Conservation (phyloP, 1,284 basidiomycete species). For the Cutaneotrichosporon spelunceum region DNA sequence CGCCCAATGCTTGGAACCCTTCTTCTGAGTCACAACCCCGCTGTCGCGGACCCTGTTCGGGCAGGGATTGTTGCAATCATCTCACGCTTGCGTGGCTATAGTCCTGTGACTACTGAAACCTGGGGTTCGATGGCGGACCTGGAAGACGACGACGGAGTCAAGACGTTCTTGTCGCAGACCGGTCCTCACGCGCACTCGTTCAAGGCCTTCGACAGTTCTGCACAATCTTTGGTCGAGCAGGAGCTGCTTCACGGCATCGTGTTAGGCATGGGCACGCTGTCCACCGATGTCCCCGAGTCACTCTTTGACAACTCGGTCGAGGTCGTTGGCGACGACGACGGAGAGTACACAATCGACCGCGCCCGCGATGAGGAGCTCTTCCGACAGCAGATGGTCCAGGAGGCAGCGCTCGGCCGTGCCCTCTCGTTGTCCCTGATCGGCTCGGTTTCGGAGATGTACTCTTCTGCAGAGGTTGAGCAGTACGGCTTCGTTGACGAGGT, state of each 20-base stretch:
- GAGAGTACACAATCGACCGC: conserved; percentile 15
- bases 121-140: conserved; percentile 32
- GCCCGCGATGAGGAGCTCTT: conserved; percentile 33
- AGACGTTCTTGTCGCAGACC: conserved; percentile 44
- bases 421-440: conserved; percentile 92
- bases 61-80: conserved; percentile 75
- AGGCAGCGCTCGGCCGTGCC: conserved; percentile 80
- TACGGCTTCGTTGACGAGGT: conserved; percentile 76
- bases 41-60: conserved; percentile 70
- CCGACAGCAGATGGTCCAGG: conserved; percentile 53
- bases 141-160: conserved; percentile 29
- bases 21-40: conserved; percentile 72
- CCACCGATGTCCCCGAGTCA: conserved; percentile 53
- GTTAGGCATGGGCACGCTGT: conserved; percentile 78
- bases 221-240: conserved; percentile 66
- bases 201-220: conserved; percentile 57
- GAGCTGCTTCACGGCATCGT: conserved; percentile 81
- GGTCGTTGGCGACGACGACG: conserved; percentile 17
- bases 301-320: conserved; percentile 32
- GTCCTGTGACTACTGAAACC: conserved; percentile 33
- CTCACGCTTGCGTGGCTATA: conserved; percentile 50
- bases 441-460: conserved; percentile 55
- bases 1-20: conserved; percentile 87
- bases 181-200: conserved; percentile 48
- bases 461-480: conserved; percentile 61